Percentiles rank a stretch among this genome's conserved stretches.
These are phyloP conservation scores for Carex scoparia DNA, from an alignment of 176 grass and related monocot species.

Conservation along the genomic window DNA sequence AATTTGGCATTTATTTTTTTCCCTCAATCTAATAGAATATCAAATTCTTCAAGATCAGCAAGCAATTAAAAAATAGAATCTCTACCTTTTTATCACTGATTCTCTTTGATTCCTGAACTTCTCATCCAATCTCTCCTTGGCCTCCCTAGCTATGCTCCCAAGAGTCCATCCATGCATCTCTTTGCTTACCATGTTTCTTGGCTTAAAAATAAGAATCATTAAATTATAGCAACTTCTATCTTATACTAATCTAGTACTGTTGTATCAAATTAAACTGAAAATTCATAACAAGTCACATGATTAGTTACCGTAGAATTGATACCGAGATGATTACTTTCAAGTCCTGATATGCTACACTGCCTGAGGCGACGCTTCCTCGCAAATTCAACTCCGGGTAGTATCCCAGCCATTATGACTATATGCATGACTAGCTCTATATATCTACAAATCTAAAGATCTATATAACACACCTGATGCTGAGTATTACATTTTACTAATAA, in stretches of 20 bases:
- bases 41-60: background rate
- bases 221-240: background rate
- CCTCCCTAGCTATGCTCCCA: constrained; percentile 62
- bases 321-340: constrained; percentile 24
- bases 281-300: background rate
- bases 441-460: constrained; percentile 3
- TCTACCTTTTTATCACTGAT: constrained; percentile 42
- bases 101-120: constrained; percentile 44
- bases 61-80: background rate
- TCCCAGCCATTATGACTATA: constrained; percentile 66
- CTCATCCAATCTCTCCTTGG: constrained; percentile 82
- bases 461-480: background rate
- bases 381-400: constrained; percentile 74
- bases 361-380: constrained; percentile 55
- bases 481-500: background rate
- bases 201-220: constrained; percentile 23
- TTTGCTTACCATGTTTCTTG: constrained; percentile 44
- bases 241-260: background rate
- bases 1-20: background rate
- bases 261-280: background rate
- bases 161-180: constrained; percentile 46
- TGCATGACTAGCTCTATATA: background rate
- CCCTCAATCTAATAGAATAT: background rate
- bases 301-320: constrained; percentile 23
- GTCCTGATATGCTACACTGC: constrained; percentile 32